phyloP scores from a whole-genome alignment of 371 early-diverging fungal species.

The Synchytrium microbalum region DNA sequence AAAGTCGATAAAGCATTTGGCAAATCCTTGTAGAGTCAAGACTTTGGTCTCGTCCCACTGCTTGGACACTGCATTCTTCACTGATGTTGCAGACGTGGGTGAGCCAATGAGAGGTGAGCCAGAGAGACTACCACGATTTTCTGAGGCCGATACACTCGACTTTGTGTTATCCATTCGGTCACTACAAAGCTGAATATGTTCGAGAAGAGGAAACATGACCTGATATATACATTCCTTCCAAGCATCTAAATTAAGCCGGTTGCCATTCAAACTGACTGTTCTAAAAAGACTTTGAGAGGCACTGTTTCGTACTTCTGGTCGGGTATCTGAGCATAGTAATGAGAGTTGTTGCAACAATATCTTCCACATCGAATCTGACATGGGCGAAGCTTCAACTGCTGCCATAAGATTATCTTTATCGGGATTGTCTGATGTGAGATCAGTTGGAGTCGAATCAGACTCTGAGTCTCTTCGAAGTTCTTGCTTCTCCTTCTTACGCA shows the following conservation, averaged over 20 bases:
- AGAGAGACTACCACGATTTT: constrained; percentile 29
- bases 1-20: constrained; percentile 63
- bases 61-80: constrained; percentile 66
- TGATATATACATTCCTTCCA: constrained; percentile 87
- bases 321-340: constrained; percentile 70
- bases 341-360: constrained; percentile 72
- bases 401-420: background rate
- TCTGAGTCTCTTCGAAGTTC: background rate
- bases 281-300: constrained; percentile 92
- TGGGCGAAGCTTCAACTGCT: background rate
- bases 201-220: constrained; percentile 82
- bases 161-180: constrained; percentile 12
- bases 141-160: constrained; percentile 3
- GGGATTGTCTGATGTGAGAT: background rate
- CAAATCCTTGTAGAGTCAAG: constrained; percentile 66
- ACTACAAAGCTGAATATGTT: constrained; percentile 52
- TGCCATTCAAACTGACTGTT: constrained; percentile 80
- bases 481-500: constrained; percentile 55
- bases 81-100: constrained; percentile 13
- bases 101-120: constrained; percentile 7
- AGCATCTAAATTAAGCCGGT: constrained; percentile 51
- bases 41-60: constrained; percentile 97
- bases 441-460: background rate
- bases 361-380: constrained; percentile 61
- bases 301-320: constrained; percentile 90